Evolutionary conservation across 2,329 filamentous ascomycete species (phyloP).

Genomic region (Exophiala lecanii-corni): DNA sequence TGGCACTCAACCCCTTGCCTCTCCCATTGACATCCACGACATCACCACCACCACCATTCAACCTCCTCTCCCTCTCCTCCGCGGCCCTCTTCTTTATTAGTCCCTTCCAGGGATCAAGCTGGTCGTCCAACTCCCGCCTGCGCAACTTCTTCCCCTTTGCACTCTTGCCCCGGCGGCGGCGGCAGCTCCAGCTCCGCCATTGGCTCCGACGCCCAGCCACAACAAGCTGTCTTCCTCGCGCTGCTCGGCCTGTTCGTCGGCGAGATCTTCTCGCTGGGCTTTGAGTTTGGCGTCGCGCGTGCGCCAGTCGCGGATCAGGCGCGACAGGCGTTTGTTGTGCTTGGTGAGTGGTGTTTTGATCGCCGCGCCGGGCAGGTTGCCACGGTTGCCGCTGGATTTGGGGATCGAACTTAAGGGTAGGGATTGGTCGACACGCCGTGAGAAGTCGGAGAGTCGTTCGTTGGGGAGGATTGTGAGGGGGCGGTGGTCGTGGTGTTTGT

Average conservation of each 20-base stretch:
- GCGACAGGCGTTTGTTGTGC: conserved; percentile 73
- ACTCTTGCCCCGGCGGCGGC: conserved; percentile 42
- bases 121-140: conserved; percentile 46
- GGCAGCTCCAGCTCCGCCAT: conserved; percentile 38
- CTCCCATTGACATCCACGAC: conserved; percentile 2
- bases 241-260: conserved; percentile 59
- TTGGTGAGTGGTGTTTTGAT: conserved; percentile 63
- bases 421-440: conserved; percentile 75
- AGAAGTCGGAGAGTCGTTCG: conserved; percentile 77
- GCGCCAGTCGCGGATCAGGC: conserved; percentile 56
- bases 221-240: conserved; percentile 59
- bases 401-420: conserved; percentile 70
- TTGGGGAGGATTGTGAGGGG: conserved; percentile 67
- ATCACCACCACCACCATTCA: conserved; percentile 42
- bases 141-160: conserved; percentile 48
- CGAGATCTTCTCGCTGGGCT: conserved; percentile 72
- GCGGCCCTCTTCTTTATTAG: conserved; percentile 64
- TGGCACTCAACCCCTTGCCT: conserved; percentile 34
- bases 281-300: conserved; percentile 52
- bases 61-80: conserved; percentile 31
- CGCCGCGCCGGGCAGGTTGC: conserved; percentile 54
- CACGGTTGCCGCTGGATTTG: conserved; percentile 39
- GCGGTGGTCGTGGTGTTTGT: neutral
- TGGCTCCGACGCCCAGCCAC: conserved; percentile 55
- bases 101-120: conserved; percentile 73